These are phyloP conservation scores for Sicyos baderoa DNA, from an alignment of 306 rosid genomes.

Conservation along the genomic window DNA sequence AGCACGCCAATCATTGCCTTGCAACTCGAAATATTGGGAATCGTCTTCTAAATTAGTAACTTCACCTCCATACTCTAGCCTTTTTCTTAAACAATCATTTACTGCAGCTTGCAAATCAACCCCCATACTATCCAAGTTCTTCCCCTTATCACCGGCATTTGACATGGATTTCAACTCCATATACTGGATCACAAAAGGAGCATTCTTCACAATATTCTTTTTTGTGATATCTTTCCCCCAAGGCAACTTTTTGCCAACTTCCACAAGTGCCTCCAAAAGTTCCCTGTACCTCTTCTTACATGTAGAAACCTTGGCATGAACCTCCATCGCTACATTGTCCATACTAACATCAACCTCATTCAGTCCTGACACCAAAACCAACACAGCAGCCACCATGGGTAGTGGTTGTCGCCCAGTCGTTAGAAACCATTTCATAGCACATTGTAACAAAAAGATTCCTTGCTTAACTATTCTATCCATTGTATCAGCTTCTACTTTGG, in stretches of 20 bases:
- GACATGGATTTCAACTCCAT: constrained; percentile 65
- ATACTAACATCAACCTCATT: constrained; percentile 40
- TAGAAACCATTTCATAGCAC: constrained; percentile 66
- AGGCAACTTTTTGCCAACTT: constrained; percentile 66
- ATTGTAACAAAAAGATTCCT: constrained; percentile 59
- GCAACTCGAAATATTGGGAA: constrained; percentile 28
- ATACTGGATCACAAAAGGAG: constrained; percentile 52
- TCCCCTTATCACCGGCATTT: constrained; percentile 27
- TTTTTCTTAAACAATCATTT: constrained; percentile 38
- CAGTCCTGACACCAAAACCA: constrained; percentile 52
- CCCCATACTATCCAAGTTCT: constrained; percentile 21
- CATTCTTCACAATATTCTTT: constrained; percentile 55
- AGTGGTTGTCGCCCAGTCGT: constrained; percentile 64
- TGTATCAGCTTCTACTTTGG: constrained; percentile 17
- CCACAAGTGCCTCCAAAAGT: constrained; percentile 53
- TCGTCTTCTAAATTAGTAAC: constrained; percentile 22
- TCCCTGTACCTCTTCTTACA: constrained; percentile 52
- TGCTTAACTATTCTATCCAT: constrained; percentile 45
- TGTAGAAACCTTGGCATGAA: constrained; percentile 45
- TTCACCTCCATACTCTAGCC: constrained; percentile 23
- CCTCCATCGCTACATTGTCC: constrained; percentile 47
- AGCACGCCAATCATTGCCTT: constrained; percentile 9
- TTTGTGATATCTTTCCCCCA: constrained; percentile 72
- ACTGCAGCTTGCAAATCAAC: constrained; percentile 48
- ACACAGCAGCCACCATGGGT: constrained; percentile 64